Conservation (phyloP, 1,284 basidiomycete species). For the Mycena sp. region DNA sequence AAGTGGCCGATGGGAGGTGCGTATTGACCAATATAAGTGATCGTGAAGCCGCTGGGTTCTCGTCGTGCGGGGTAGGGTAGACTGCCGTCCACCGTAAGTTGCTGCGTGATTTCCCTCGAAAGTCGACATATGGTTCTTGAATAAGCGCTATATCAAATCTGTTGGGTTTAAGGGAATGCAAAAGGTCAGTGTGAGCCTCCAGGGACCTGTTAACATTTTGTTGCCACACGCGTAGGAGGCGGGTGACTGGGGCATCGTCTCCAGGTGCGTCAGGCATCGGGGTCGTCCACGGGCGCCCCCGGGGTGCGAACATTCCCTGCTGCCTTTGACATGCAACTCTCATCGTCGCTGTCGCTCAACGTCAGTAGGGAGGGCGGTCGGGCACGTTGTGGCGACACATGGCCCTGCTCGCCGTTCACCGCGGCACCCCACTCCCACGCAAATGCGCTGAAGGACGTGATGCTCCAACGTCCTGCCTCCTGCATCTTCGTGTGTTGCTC, state of each 20-base stretch:
- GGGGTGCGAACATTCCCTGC: not conserved
- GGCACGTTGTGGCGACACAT: no score
- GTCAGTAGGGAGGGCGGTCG: no score
- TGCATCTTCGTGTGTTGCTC: no score
- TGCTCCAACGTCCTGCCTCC: no score
- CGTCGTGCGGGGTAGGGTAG: not conserved
- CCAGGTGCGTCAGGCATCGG: not conserved
- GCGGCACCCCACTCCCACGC: no score
- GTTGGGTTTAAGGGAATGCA: constrained; percentile 21
- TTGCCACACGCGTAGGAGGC: constrained; percentile 35
- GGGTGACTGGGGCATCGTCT: not conserved
- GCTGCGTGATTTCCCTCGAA: not conserved
- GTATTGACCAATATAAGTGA: constrained; percentile 8
- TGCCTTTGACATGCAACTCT: not conserved
- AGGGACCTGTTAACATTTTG: constrained; percentile 43
- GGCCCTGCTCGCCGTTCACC: no score
- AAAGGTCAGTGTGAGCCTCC: constrained; percentile 29
- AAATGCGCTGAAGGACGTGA: no score
- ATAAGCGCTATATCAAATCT: constrained; percentile 42
- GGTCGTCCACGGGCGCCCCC: not conserved
- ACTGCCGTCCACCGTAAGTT: not conserved
- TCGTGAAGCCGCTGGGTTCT: not conserved
- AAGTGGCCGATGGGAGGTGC: not conserved
- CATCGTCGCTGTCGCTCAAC: no score
- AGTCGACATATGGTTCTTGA: constrained; percentile 30